Base-by-base conservation (phyloP, 2,329 filamentous ascomycete genomes). In the Anthostomella pinea region DNA sequence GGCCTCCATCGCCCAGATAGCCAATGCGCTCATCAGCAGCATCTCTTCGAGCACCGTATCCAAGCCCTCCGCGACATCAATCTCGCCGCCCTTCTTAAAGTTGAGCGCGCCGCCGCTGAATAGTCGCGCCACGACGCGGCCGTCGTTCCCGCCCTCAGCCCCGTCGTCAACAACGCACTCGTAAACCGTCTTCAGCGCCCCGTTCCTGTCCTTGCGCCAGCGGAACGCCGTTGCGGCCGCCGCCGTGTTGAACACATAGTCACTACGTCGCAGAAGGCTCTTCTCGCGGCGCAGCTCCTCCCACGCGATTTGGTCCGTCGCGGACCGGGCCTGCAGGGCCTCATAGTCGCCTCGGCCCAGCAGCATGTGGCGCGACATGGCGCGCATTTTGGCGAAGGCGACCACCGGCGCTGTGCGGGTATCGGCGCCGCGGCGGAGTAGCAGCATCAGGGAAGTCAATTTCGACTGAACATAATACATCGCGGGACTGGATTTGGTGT, bases 131-230 rank as follows among this genome's bases (percentile, higher is more conserved):
- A 34, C 35, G 9, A 42, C 17, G 11, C 13, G n/a, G 10, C 27
- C 37, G 10, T 18, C 19, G 21, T 14, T 8, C 22, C 16, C 37
- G 8, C 25, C 26, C n/a, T n/a, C n/a, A n/a, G n/a, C n/a, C n/a
- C n/a, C n/a, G n/a, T n/a, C n/a, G n/a, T n/a, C n/a, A n/a, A n/a
- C n/a, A 3, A 42, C 22, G 35, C 35, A 38, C 14, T 42, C 31
- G 26, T 38, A 42, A 8, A 42, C 23, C 18, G 39, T 38, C 3
- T 15, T n/a, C 11, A 28, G 19, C 9, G 10, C 6, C 35, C 14
- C 31, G 25, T 15, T 14, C 24, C 16, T 28, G 27, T 42, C 27
- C 35, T 42, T 42, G 30, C 35, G 39, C 39, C 39, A 42, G 9
- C 19, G 14, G 23, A 25, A 42, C 14, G 24, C 24, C 24, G 24